These are phyloP conservation scores for Citrus mangshanensis DNA, from an alignment of 345 rosid genomes.

Conservation along the genomic window DNA sequence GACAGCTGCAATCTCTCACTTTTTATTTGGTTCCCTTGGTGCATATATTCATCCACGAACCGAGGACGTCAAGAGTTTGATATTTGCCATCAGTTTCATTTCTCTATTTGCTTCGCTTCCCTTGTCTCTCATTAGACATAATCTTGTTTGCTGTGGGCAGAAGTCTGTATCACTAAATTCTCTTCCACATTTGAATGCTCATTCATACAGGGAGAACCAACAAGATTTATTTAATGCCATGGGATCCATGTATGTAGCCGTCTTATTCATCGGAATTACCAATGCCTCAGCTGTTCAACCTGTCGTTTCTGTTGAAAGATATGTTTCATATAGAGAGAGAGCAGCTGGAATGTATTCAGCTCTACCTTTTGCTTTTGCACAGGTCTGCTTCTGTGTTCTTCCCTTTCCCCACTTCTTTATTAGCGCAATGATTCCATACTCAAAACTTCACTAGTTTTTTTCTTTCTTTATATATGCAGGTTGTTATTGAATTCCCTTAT, in stretches of 20 bases:
- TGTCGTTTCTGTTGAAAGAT: conserved; percentile 90
- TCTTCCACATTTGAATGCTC: conserved; percentile 12
- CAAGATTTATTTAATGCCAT: conserved; percentile 87
- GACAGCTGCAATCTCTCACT: background rate
- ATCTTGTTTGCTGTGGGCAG: background rate
- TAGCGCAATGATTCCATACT: background rate
- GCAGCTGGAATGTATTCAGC: conserved; percentile 98
- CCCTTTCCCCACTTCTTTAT: background rate
- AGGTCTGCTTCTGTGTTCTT: conserved; percentile 40
- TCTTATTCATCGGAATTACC: conserved; percentile 85
- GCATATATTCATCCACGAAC: background rate
- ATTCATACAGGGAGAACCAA: conserved; percentile 59
- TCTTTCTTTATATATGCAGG: conserved; percentile 43
- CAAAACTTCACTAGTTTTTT: background rate
- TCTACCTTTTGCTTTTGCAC: conserved; percentile 88
- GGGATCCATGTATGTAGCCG: conserved; percentile 95
- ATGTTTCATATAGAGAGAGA: conserved; percentile 90
- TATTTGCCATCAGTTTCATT: background rate
- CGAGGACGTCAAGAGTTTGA: background rate
- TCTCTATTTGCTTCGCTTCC: background rate
- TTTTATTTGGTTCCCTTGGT: background rate
- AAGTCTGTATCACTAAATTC: background rate
- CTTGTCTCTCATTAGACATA: background rate
- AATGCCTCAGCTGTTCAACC: conserved; percentile 97
- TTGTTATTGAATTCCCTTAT: conserved; percentile 89